These are phyloP conservation scores for Nannizziopsis arthrosporioides DNA, from an alignment of 2,329 filamentous ascomycete species.

Conservation along the genomic window DNA sequence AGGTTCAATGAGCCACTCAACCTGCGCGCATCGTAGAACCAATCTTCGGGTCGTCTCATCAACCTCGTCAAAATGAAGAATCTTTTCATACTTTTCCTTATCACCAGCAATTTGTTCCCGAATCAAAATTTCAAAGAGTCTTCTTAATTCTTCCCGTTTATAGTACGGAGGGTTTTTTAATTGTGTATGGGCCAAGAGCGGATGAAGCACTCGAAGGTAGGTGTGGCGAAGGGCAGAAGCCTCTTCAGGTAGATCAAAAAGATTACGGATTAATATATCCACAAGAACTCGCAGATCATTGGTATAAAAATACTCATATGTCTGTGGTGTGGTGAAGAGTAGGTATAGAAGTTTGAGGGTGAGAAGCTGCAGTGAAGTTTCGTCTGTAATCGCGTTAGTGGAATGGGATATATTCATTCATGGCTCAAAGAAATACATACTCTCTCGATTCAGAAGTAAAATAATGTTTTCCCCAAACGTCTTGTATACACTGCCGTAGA, in stretches of 20 bases:
- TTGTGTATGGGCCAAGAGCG: conserved; percentile 82
- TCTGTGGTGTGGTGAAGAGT: conserved; percentile 80
- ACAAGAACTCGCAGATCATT: conserved; percentile 90
- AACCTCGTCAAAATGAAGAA: conserved; percentile 39
- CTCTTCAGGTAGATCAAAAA: conserved; percentile 89
- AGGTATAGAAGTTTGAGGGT: conserved; percentile 93
- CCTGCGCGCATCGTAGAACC: conserved; percentile 35
- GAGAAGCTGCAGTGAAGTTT: conserved; percentile 87
- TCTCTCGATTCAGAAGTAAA: conserved; percentile 83
- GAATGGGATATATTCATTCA: not conserved
- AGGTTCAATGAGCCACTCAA: conserved; percentile 35
- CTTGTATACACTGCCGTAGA: conserved; percentile 68
- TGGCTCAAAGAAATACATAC: conserved; percentile 21
- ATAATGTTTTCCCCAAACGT: conserved; percentile 98
- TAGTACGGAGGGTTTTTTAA: conserved; percentile 78
- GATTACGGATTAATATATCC: conserved; percentile 90
- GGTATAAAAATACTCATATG: conserved; percentile 97
- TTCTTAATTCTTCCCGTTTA: conserved; percentile 74
- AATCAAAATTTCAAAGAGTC: conserved; percentile 60
- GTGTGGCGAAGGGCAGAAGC: conserved; percentile 66
- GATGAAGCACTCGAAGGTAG: conserved; percentile 84
- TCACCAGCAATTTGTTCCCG: conserved; percentile 57
- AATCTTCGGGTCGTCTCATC: conserved; percentile 40
- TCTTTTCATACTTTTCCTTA: conserved; percentile 34
- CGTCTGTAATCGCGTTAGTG: conserved; percentile 38